Conservation (phyloP, 2,329 filamentous ascomycete genomes). For the Aspergillus sp. region DNA sequence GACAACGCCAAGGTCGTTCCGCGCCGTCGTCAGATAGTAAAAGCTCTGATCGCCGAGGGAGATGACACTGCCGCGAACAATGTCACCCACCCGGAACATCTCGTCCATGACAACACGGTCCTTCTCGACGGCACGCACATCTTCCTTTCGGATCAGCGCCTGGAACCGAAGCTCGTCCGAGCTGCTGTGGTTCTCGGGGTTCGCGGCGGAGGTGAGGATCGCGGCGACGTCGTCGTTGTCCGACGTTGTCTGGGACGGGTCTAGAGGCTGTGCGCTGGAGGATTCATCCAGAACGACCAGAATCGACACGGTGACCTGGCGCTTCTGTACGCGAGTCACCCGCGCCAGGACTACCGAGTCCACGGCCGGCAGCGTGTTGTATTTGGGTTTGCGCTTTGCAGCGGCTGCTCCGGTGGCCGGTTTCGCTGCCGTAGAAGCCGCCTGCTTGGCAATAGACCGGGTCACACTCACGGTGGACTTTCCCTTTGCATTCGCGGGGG, state of each 20-base stretch:
- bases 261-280: constrained; percentile 14
- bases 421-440: constrained; percentile 1
- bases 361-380: constrained; percentile 77
- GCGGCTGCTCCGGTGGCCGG: background rate
- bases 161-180: constrained; percentile 71
- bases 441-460: constrained; percentile 11
- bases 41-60: constrained; percentile 90
- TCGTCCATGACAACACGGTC: constrained; percentile 90
- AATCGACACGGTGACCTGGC: constrained; percentile 83
- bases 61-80: constrained; percentile 84
- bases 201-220: constrained; percentile 37
- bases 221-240: constrained; percentile 38
- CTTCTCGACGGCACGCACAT: constrained; percentile 92
- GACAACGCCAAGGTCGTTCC: constrained; percentile 88
- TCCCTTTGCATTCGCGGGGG: constrained; percentile 29
- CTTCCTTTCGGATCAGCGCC: constrained; percentile 80
- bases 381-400: constrained; percentile 44
- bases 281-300: constrained; percentile 67
- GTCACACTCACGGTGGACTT: constrained; percentile 42
- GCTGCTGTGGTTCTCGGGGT: constrained; percentile 40
- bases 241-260: constrained; percentile 22
- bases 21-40: constrained; percentile 91
- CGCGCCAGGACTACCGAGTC: constrained; percentile 77
- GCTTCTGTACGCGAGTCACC: constrained; percentile 79
- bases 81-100: constrained; percentile 87